phyloP scores from a whole-genome alignment of 345 rosid species.

The Dovyalis caffra region DNA sequence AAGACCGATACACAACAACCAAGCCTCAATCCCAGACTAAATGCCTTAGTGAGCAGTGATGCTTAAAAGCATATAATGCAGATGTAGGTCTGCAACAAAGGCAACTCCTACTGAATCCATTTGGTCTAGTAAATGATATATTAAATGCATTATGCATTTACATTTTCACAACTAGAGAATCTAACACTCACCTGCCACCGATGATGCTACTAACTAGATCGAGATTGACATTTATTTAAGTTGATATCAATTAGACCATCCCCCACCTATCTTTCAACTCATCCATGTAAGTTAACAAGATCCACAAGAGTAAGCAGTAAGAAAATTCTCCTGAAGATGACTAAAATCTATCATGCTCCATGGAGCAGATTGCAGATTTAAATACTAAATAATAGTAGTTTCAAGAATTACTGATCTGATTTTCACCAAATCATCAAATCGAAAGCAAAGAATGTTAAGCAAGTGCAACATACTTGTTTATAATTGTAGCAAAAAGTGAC shows the following conservation, averaged over 20 bases:
- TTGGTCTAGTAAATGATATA: too few species aligned
- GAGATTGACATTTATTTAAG: not conserved
- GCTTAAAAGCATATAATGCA: not conserved
- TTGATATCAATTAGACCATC: not conserved
- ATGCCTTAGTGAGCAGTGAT: not conserved
- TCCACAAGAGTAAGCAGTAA: too few species aligned
- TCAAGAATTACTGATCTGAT: not conserved
- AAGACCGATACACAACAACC: not conserved
- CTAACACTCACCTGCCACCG: not conserved
- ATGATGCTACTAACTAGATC: not conserved
- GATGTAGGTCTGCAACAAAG: not conserved
- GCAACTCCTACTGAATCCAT: not conserved
- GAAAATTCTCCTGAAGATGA: too few species aligned
- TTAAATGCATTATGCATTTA: not conserved
- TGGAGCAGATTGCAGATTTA: not conserved
- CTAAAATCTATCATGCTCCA: not conserved
- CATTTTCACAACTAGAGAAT: not conserved
- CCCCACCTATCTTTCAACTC: too few species aligned
- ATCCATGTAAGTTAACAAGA: too few species aligned
- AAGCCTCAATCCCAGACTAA: not conserved
- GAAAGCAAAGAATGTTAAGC: not conserved
- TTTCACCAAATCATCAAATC: not conserved
- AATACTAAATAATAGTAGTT: not conserved
- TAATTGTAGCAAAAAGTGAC: conserved; percentile 95
- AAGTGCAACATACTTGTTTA: conserved; percentile 68